Percentiles rank a stretch among this genome's conserved stretches.
Conservation (phyloP, 495 filamentous ascomycete genomes). For the Ascodesmis nigricans region DNA sequence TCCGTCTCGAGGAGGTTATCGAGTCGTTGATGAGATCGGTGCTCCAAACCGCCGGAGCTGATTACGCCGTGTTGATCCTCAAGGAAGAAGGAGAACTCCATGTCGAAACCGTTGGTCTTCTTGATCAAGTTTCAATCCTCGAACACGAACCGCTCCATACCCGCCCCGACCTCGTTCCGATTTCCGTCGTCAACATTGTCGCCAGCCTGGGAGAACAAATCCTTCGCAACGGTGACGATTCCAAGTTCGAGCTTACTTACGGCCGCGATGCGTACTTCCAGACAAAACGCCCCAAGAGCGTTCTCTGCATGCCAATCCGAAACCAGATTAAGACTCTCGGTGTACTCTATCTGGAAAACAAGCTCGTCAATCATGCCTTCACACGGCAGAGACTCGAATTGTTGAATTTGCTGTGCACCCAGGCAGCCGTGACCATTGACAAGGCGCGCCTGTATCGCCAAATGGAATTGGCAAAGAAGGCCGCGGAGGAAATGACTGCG, state of each 20-base stretch:
- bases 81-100: conserved; percentile 20
- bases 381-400: conserved; percentile 21
- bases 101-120: conserved; percentile 19
- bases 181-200: conserved; percentile 22
- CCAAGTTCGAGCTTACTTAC: conserved; percentile 21
- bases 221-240: conserved; percentile 19
- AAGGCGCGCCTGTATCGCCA: conserved; percentile 22
- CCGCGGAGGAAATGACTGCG: conserved; percentile 20
- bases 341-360: conserved; percentile 21
- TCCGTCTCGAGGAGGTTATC: conserved; percentile 22
- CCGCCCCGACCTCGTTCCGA: conserved; percentile 18
- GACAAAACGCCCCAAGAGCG: conserved; percentile 15
- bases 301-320: conserved; percentile 21
- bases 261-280: conserved; percentile 20
- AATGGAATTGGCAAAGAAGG: conserved; percentile 22
- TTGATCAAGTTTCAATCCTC: conserved; percentile 20
- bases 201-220: conserved; percentile 21
- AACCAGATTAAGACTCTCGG: conserved; percentile 22
- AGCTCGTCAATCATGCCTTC: conserved; percentile 20
- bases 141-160: conserved; percentile 20
- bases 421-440: conserved; percentile 21
- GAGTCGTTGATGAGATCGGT: conserved; percentile 21
- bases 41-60: conserved; percentile 20
- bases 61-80: conserved; percentile 21
- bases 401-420: conserved; percentile 20